These are phyloP conservation scores for Trichosanthes truncata DNA, from an alignment of 306 rosid genomes.

Conservation along the genomic window DNA sequence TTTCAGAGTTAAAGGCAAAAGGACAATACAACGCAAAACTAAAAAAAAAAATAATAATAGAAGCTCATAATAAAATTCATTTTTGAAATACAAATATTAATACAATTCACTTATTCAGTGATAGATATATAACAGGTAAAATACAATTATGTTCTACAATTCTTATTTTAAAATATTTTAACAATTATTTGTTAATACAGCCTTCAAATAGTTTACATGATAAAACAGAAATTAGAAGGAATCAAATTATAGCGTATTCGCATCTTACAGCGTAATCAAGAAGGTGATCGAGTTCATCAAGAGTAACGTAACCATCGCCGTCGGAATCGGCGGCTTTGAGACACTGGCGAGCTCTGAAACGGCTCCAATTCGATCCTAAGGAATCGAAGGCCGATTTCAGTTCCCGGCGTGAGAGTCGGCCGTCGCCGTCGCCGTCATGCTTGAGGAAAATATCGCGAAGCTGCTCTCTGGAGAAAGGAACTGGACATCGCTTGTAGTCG, in stretches of 20 bases:
- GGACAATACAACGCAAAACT: too few species aligned
- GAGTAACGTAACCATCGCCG: conserved; percentile 15
- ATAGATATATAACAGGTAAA: too few species aligned
- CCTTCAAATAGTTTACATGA: neutral
- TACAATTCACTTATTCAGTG: too few species aligned
- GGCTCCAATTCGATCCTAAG: conserved; percentile 2
- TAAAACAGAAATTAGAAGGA: neutral
- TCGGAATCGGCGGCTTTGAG: conserved; percentile 12
- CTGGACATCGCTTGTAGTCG: conserved; percentile 6
- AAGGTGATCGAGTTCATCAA: conserved; percentile 1
- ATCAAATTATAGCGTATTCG: neutral
- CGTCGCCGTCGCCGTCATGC: conserved; percentile 15
- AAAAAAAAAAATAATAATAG: too few species aligned
- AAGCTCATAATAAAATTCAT: too few species aligned
- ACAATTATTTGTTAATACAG: neutral
- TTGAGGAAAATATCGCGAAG: conserved; percentile 10
- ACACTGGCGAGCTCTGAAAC: neutral
- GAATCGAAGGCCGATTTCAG: neutral
- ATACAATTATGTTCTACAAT: too few species aligned
- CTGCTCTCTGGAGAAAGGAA: conserved; percentile 7
- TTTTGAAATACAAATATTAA: too few species aligned
- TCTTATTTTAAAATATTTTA: too few species aligned
- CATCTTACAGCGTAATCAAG: conserved; percentile 5
- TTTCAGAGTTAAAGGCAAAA: too few species aligned
- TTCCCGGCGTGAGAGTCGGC: neutral